Conservation (phyloP, 306 rosid genomes). For the Quercus glauca region DNA sequence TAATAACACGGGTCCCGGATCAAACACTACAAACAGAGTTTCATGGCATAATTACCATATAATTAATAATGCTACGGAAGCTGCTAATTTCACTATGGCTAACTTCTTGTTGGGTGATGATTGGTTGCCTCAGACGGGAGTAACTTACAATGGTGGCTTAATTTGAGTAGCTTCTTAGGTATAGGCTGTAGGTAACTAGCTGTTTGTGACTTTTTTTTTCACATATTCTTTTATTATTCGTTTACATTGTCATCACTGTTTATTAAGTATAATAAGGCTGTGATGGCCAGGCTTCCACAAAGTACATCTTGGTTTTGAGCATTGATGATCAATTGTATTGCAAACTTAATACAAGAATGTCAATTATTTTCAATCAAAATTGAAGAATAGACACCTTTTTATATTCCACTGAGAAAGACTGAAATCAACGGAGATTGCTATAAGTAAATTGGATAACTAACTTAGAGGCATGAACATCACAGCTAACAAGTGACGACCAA, state of each 20-base stretch:
- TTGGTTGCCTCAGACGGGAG: conserved; percentile 79
- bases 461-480: neutral
- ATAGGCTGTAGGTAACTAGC: neutral
- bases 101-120: conserved; percentile 64
- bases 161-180: neutral
- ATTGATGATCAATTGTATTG: neutral
- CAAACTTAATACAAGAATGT: neutral
- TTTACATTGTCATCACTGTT: neutral
- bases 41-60: conserved; percentile 66
- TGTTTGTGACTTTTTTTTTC: neutral
- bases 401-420: neutral
- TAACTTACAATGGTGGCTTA: conserved; percentile 40
- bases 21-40: conserved; percentile 49
- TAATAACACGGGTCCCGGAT: conserved; percentile 61
- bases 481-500: neutral
- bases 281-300: neutral
- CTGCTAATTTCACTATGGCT: conserved; percentile 61
- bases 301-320: neutral
- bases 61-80: conserved; percentile 51
- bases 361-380: neutral
- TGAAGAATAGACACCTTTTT: neutral
- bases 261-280: neutral
- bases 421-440: neutral
- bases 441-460: neutral
- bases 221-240: neutral